Evolutionary conservation across 2,329 filamentous ascomycete species (phyloP), one percentile per base, ranked within the genome.

Genomic region (Dryadomyces quercivorus): DNA sequence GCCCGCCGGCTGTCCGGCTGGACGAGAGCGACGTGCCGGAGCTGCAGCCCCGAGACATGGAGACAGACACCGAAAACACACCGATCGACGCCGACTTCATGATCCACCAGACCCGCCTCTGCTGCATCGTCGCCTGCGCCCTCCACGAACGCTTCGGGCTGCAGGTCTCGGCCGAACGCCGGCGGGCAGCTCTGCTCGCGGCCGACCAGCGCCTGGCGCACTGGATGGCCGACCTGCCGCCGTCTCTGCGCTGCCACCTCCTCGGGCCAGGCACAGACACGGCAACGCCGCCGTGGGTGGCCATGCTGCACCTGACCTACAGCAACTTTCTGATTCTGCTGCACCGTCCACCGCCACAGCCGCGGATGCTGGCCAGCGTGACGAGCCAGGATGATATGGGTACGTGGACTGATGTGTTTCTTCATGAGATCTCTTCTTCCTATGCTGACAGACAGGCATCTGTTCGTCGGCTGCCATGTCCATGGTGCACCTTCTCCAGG

Each of bases 11-110:
- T 20, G 73, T 79, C 56, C 72, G 75, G 54, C 62, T 76, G 9
- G 73, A 77, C 48, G 75, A 78, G 54, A 75, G 70, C 13, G 75
- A 78, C 61, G 72, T 75, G 2, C 69, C 69, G 15, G 66, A 68
- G 20, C 66, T 77, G 36, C 68, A 67, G 5, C 61, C 62, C 12
- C 66, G 66, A 2, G 70, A 78, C 62, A 77, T 78, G 52, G 67
- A 38, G 26, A 20, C 13, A n/a, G n/a, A 16, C 5, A 21, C 51
- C 15, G 42, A 55, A 5, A 1, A 45, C 42, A 8, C 47, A 1
- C 15, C 49, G 36, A 53, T 53, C 16, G 45, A 48, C 21, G 20
- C 16, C 21, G 45, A 42, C 21, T 53, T 48, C n/a, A 34, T 34
- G 34, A 22, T 54, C 46, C 36, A 42, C 38, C 50, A 53, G 36